Base-by-base conservation (phyloP, 108 stramenopile genomes). In the Seminavis robusta region DNA sequence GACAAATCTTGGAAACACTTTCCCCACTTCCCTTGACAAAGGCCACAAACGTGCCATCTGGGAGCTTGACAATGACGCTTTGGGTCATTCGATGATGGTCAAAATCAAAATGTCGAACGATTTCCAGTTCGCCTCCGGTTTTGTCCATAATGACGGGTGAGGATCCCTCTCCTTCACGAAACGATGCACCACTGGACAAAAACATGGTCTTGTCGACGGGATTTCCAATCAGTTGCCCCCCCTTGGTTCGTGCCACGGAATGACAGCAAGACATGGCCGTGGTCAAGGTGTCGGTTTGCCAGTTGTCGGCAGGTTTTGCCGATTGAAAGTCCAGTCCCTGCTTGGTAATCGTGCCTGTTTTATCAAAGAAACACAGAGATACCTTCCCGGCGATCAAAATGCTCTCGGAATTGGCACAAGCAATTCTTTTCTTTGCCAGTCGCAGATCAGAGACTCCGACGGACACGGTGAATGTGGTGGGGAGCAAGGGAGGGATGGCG, bases 321-420 rank as follows among this genome's bases (percentile, higher is more conserved):
- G 67, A 67, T n/a, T 77, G 9, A 51, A 81, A 83, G 5, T 77
- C 65, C 19, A 87, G 42, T 9, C 86, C 86, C 48, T 81, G 75
- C 21, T 83, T 69, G 19, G 86, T 87, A 23, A 87, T 45, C n/a
- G 86, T 87, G 0, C 86, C 86, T 0, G 92, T 94, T 52, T 94
- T 94, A 61, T 94, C 92, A 65, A 94, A 94, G 67, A 88, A 83
- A 1, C 73, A 80, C 17, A 47, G 41, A 40, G 13, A 61, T 7
- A 94, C 89, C 50, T 89, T 90, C 2, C 88, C 92, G 36, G 92
- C 88, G 5, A 90, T 72, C 2, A 88, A 73, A 37, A 94, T 84
- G 6, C 73, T 71, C 24, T 64, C 65, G 0, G 86, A 67, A 48
- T 90, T 76, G 27, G 83, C 71, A 49, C 86, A 88, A 30, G 79